A percentile compares a stretch with the other conserved stretches of the same genome.
Evolutionary conservation across 805 yeast genomes (phyloP).

Genomic region (Tetrapisispora fleetii): DNA sequence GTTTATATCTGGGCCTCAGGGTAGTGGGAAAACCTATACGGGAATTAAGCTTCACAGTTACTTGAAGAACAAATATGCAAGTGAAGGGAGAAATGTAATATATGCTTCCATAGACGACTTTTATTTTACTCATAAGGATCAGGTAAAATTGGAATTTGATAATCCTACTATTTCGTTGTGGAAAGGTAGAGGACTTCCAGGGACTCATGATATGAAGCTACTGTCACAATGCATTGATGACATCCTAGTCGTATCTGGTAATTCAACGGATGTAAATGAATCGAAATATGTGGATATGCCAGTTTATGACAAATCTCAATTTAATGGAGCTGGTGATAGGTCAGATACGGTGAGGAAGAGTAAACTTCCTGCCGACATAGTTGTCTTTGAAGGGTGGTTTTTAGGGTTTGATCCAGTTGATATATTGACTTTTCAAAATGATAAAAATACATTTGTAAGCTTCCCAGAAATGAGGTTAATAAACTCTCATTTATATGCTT

Average conservation of each 20-base stretch:
- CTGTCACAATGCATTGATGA: slow-evolving; percentile 15
- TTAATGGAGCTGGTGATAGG: slow-evolving; percentile 75
- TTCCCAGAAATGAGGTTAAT: slow-evolving; percentile 31
- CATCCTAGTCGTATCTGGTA: slow-evolving; percentile 28
- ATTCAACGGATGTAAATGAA: slow-evolving; percentile 12
- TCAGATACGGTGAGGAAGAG: slow-evolving; percentile 23
- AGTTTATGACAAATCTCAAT: slow-evolving; percentile 65
- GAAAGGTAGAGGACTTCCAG: slow-evolving; percentile 83
- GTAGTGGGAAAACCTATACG: slow-evolving; percentile 63
- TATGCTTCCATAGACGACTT: slow-evolving; percentile 78
- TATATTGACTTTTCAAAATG: too few species aligned
- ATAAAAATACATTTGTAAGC: not conserved
- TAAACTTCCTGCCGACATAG: slow-evolving; percentile 42
- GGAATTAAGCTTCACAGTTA: slow-evolving; percentile 33
- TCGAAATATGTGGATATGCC: slow-evolving; percentile 38
- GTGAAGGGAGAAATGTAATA: slow-evolving; percentile 28
- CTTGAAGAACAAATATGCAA: slow-evolving; percentile 30
- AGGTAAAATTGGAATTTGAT: slow-evolving; percentile 33
- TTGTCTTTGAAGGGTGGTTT: slow-evolving; percentile 92
- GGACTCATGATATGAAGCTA: slow-evolving; percentile 68
- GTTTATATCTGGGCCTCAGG: slow-evolving; percentile 67
- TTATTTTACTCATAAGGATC: slow-evolving; percentile 60
- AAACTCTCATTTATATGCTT: slow-evolving; percentile 43
- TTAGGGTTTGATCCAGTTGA: slow-evolving; percentile 52
- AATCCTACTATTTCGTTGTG: slow-evolving; percentile 44